Evolutionary conservation across 352 stramenopile genomes (phyloP).

Genomic region (Globisporangium viniferum): DNA sequence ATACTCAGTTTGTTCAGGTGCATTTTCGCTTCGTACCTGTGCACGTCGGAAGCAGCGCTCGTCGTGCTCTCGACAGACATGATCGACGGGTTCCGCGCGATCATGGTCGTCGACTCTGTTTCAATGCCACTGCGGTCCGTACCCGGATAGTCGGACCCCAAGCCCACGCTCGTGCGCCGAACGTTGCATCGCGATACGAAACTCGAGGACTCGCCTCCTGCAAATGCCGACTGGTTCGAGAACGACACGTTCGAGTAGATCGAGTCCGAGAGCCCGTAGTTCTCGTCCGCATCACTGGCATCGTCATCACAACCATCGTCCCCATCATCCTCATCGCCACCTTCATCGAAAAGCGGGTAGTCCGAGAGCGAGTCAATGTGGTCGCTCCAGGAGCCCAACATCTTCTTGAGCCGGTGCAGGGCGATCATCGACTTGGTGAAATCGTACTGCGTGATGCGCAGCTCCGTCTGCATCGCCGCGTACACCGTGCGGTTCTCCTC

Average conservation of each 20-base stretch:
- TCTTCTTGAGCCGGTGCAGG: slow-evolving; percentile 65
- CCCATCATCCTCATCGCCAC: slow-evolving; percentile 11
- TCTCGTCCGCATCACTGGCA: slow-evolving; percentile 27
- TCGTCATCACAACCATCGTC: slow-evolving; percentile 18
- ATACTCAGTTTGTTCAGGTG: not conserved
- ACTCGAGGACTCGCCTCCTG: slow-evolving; percentile 16
- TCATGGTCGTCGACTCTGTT: slow-evolving; percentile 23
- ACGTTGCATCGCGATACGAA: slow-evolving; percentile 21
- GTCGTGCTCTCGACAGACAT: slow-evolving; percentile 36
- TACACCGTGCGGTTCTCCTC: slow-evolving; percentile 69
- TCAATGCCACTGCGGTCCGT: slow-evolving; percentile 13
- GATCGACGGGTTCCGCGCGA: slow-evolving; percentile 15
- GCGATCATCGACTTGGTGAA: slow-evolving; percentile 75
- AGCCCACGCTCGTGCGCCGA: slow-evolving; percentile 14
- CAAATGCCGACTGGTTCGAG: slow-evolving; percentile 25
- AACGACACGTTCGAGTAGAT: slow-evolving; percentile 63
- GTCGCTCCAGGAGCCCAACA: slow-evolving; percentile 67
- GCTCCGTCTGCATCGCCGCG: slow-evolving; percentile 63
- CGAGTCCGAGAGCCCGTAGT: slow-evolving; percentile 47
- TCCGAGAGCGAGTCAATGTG: slow-evolving; percentile 79
- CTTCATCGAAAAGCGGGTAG: slow-evolving; percentile 72
- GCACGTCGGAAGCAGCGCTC: slow-evolving; percentile 31
- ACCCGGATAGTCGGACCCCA: slow-evolving; percentile 9
- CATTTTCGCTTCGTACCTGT: slow-evolving; percentile 13
- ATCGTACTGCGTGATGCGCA: slow-evolving; percentile 68